Evolutionary conservation across 2,329 filamentous ascomycete genomes (phyloP).

Genomic region (Xylaria sp.): DNA sequence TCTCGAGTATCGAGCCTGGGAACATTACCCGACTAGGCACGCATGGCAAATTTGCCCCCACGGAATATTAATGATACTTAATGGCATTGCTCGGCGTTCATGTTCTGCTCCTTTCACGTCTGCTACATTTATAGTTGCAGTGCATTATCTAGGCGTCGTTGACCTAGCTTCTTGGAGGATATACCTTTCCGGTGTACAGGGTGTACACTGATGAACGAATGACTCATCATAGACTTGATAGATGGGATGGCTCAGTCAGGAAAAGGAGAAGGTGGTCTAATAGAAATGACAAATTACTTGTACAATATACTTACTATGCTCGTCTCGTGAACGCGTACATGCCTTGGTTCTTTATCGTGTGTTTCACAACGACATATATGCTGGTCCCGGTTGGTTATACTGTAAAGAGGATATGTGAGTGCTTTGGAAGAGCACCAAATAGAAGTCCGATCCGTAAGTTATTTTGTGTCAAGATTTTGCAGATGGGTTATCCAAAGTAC

Average conservation of each 20-base stretch:
- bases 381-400: background rate
- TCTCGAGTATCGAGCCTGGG: constrained; percentile 2
- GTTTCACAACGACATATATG: background rate
- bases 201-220: constrained; percentile 27
- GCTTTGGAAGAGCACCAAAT: background rate
- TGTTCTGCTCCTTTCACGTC: constrained; percentile 24
- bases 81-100: constrained; percentile 39
- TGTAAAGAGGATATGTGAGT: background rate
- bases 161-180: constrained; percentile 33
- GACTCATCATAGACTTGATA: constrained; percentile 36
- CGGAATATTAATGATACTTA: constrained; percentile 28
- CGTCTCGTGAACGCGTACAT: background rate
- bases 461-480: background rate
- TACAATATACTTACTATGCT: background rate
- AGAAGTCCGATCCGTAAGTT: background rate
- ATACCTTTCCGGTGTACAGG: constrained; percentile 35
- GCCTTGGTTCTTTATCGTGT: background rate
- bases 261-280: constrained; percentile 22
- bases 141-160: constrained; percentile 31
- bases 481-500: too few relatives aligned
- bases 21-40: constrained; percentile 6
- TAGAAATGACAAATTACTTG: constrained; percentile 18
- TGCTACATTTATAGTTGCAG: constrained; percentile 26
- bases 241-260: constrained; percentile 18
- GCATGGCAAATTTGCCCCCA: background rate